Evolutionary conservation across 2,329 filamentous ascomycete species (phyloP).

Genomic region (Fusarium sp.): DNA sequence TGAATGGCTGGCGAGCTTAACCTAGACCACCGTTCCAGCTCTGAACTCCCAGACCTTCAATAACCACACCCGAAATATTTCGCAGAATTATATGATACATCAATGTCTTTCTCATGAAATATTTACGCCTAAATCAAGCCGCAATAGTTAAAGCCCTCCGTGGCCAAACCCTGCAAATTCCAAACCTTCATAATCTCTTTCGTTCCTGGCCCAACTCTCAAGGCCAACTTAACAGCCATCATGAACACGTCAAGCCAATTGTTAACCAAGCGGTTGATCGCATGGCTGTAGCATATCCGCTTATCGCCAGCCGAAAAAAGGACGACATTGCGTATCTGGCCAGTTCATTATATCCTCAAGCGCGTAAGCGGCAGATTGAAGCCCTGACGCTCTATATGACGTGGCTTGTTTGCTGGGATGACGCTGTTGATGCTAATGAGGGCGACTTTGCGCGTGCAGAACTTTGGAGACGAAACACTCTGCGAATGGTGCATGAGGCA

Average conservation of each 20-base stretch:
- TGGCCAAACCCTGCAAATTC: constrained; percentile 44
- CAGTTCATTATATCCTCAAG: constrained; percentile 40
- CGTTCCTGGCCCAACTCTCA: constrained; percentile 38
- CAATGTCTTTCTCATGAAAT: constrained; percentile 26
- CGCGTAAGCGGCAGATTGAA: constrained; percentile 27
- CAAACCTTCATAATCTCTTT: constrained; percentile 43
- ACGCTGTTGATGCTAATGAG: constrained; percentile 47
- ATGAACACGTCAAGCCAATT: constrained; percentile 31
- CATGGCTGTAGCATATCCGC: constrained; percentile 50
- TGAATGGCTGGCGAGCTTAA: neutral
- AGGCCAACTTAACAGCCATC: constrained; percentile 36
- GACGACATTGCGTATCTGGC: constrained; percentile 47
- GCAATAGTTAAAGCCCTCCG: constrained; percentile 39
- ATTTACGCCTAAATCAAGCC: constrained; percentile 30
- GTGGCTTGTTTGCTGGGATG: constrained; percentile 51
- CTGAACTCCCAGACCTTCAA: neutral
- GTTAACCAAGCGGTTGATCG: constrained; percentile 41
- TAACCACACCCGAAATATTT: neutral
- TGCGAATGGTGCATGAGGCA: constrained; percentile 27
- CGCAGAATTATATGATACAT: neutral
- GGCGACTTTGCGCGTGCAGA: constrained; percentile 44
- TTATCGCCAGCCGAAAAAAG: constrained; percentile 42
- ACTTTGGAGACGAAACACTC: constrained; percentile 40
- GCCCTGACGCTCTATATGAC: constrained; percentile 41
- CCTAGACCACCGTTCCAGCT: constrained; percentile 4